Evolutionary conservation across 2,329 filamentous ascomycete species (phyloP).

Genomic region (Colletotrichum endophyticum): DNA sequence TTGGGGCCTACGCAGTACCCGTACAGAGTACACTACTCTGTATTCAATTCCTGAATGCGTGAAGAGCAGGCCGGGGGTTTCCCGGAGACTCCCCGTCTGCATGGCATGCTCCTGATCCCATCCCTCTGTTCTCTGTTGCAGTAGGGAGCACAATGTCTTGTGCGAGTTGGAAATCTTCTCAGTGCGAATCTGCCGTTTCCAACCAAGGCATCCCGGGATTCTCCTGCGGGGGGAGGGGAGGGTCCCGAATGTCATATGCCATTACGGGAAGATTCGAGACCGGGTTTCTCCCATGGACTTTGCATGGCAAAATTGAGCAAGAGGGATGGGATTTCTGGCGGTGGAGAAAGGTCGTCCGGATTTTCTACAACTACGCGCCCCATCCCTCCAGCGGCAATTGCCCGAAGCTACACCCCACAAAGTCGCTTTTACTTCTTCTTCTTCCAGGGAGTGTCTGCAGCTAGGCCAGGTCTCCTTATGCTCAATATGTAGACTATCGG

Average conservation of each 20-base stretch:
- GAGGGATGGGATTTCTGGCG: neutral
- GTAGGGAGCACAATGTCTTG: neutral
- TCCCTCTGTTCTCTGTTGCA: neutral
- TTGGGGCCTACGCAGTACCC: neutral
- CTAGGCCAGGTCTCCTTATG: neutral
- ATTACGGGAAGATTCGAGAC: neutral
- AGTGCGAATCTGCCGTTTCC: neutral
- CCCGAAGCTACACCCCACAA: neutral
- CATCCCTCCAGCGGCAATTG: neutral
- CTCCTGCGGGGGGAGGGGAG: neutral
- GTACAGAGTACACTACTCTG: neutral
- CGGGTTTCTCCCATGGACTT: neutral
- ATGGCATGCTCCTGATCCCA: neutral
- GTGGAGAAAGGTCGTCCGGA: neutral
- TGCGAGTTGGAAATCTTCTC: neutral
- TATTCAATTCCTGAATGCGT: neutral
- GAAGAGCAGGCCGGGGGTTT: neutral
- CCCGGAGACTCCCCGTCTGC: neutral
- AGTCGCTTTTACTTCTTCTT: neutral
- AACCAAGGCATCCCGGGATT: neutral
- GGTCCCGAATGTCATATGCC: neutral
- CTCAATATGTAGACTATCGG: neutral
- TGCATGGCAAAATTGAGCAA: neutral
- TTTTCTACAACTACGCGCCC: neutral
- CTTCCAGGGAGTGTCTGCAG: neutral